Evolutionary conservation across 352 stramenopile genomes (phyloP).

Genomic region (Phytophthora multivora): DNA sequence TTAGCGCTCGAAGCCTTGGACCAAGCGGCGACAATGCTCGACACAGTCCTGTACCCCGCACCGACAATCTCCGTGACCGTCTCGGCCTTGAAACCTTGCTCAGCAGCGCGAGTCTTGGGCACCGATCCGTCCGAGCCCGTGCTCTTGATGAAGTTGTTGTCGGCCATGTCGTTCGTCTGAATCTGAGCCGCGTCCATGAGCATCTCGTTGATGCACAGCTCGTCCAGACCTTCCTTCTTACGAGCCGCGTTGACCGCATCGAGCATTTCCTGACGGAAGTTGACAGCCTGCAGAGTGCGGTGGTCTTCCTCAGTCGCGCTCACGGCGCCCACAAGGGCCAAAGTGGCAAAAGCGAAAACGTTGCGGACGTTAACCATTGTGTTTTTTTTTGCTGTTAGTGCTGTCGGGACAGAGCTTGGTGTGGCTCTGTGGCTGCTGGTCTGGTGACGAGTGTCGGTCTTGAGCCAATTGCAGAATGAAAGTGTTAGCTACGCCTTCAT

Average conservation of each 20-base stretch:
- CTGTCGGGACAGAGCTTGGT: constrained; percentile 24
- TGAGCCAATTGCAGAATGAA: constrained; percentile 35
- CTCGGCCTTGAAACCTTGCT: constrained; percentile 28
- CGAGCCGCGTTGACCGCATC: constrained; percentile 44
- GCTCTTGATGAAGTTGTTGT: constrained; percentile 41
- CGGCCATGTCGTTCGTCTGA: constrained; percentile 43
- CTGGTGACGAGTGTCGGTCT: constrained; percentile 10
- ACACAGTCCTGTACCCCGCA: constrained; percentile 43
- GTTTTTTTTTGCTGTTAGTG: constrained; percentile 11
- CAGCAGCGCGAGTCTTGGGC: constrained; percentile 32
- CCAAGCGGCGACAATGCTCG: constrained; percentile 50
- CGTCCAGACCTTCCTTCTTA: constrained; percentile 33
- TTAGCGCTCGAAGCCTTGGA: constrained; percentile 45
- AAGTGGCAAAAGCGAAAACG: constrained; percentile 11
- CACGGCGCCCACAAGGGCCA: constrained; percentile 20
- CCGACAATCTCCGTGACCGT: constrained; percentile 53
- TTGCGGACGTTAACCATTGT: constrained; percentile 26
- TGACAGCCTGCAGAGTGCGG: constrained; percentile 40
- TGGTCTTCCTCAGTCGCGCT: constrained; percentile 17
- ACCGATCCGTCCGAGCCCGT: constrained; percentile 40
- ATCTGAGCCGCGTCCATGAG: constrained; percentile 43
- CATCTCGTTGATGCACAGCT: constrained; percentile 49
- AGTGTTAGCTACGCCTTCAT: constrained; percentile 20
- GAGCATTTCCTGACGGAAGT: constrained; percentile 51
- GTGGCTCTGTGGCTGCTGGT: constrained; percentile 24